Conservation (phyloP, 306 rosid species). For the Dalbergia oliveri region DNA sequence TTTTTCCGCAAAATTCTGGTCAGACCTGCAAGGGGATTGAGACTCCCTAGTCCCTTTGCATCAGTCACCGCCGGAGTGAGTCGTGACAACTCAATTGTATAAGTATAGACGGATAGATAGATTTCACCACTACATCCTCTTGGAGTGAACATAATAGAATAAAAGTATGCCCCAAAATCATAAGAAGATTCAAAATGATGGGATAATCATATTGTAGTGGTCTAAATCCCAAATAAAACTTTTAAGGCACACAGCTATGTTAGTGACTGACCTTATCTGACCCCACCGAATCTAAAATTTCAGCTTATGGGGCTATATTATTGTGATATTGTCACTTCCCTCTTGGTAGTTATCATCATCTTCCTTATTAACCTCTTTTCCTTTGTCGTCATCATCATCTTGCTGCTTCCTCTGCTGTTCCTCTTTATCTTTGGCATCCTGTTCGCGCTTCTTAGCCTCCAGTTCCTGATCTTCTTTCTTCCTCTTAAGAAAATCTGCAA, state of each 20-base stretch:
- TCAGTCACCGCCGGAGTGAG: too few species aligned
- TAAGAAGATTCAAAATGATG: background rate
- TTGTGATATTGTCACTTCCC: background rate
- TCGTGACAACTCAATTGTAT: too few species aligned
- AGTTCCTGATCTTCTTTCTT: constrained; percentile 39
- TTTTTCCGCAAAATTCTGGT: too few species aligned
- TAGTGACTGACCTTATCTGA: background rate
- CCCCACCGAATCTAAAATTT: background rate
- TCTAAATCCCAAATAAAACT: background rate
- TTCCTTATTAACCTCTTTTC: background rate
- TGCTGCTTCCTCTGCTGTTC: constrained; percentile 15
- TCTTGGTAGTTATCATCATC: background rate
- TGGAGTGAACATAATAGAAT: background rate
- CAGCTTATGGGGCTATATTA: background rate
- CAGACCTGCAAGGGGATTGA: too few species aligned
- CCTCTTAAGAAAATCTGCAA: constrained; percentile 11
- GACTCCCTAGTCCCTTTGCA: too few species aligned
- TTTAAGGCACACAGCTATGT: background rate
- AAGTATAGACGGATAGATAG: too few species aligned
- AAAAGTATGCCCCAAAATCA: background rate
- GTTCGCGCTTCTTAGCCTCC: constrained; percentile 33
- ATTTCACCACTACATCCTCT: background rate
- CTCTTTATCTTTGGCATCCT: constrained; percentile 9
- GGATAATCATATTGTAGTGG: background rate
- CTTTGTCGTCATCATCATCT: background rate